Percentiles rank a stretch among this genome's conserved stretches.
Evolutionary conservation across 2,329 filamentous ascomycete genomes (phyloP).

Genomic region (Fusarium kyushuense): DNA sequence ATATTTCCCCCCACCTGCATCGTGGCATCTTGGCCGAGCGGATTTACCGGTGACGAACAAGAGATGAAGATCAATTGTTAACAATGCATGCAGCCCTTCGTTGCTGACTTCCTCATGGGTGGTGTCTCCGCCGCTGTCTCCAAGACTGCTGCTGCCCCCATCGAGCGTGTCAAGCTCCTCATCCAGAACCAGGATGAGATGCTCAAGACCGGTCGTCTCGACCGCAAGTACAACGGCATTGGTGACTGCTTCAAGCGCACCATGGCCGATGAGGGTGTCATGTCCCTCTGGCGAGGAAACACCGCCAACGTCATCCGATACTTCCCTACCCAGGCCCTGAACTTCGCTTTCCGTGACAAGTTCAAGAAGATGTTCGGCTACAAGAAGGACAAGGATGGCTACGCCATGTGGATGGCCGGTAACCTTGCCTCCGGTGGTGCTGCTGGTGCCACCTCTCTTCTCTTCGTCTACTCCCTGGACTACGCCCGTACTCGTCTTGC

Average conservation of each 20-base stretch:
- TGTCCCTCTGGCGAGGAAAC: slow-evolving; percentile 99
- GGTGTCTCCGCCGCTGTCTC: slow-evolving; percentile 99
- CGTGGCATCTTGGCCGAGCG: slow-evolving; percentile 11
- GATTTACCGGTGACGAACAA: neutral
- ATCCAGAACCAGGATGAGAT: slow-evolving; percentile 99
- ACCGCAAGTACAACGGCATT: slow-evolving; percentile 96
- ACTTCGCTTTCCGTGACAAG: slow-evolving; percentile 99
- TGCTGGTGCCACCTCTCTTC: slow-evolving; percentile 98
- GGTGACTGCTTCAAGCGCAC: slow-evolving; percentile 95
- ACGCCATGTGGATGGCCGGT: slow-evolving; percentile 98
- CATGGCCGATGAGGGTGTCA: slow-evolving; percentile 88
- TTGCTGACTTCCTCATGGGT: slow-evolving; percentile 99
- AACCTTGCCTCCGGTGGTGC: slow-evolving; percentile 99
- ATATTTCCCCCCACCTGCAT: slow-evolving; percentile 5
- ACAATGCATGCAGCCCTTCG: slow-evolving; percentile 75
- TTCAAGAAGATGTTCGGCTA: slow-evolving; percentile 99
- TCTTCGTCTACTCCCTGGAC: slow-evolving; percentile 99
- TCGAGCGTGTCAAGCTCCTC: slow-evolving; percentile 99
- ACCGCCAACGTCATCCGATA: slow-evolving; percentile 99
- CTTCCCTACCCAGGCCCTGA: slow-evolving; percentile 99
- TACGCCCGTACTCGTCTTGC: slow-evolving; percentile 99
- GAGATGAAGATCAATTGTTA: slow-evolving; percentile 32
- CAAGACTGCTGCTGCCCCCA: slow-evolving; percentile 99
- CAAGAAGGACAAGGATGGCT: slow-evolving; percentile 99
- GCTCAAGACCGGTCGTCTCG: slow-evolving; percentile 97